A percentile compares a stretch with the other conserved stretches of the same genome.
These are phyloP conservation scores for Leishmania lainsoni DNA, from an alignment of 208 protist genomes.

Conservation along the genomic window DNA sequence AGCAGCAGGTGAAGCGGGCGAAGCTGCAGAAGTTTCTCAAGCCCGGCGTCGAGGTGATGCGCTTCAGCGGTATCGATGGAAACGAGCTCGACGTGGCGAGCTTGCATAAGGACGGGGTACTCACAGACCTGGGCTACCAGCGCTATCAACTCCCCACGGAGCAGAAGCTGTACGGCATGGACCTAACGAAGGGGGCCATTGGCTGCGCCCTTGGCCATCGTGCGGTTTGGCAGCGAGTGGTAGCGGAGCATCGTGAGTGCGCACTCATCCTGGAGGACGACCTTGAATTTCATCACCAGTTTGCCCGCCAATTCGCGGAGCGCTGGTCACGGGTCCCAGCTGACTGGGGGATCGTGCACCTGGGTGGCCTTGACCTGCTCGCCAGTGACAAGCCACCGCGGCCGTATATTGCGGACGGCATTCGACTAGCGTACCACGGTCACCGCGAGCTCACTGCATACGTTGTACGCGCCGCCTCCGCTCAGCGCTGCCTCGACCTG, in stretches of 20 bases:
- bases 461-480: constrained; percentile 70
- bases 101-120: constrained; percentile 45
- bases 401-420: constrained; percentile 79
- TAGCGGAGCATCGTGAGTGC: constrained; percentile 31
- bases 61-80: constrained; percentile 82
- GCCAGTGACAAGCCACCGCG: constrained; percentile 76
- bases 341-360: constrained; percentile 90
- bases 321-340: constrained; percentile 69
- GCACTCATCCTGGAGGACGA: constrained; percentile 91
- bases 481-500: constrained; percentile 78
- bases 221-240: constrained; percentile 77
- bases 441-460: constrained; percentile 92
- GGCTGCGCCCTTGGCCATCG: constrained; percentile 88
- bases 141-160: constrained; percentile 73
- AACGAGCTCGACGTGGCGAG: constrained; percentile 51
- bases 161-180: constrained; percentile 92
- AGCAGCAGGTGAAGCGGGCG: constrained; percentile 61
- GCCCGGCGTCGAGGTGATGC: constrained; percentile 48
- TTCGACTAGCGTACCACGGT: constrained; percentile 82
- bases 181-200: constrained; percentile 87
- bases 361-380: constrained; percentile 89
- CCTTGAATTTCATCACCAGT: constrained; percentile 84
- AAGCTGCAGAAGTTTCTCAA: constrained; percentile 59
- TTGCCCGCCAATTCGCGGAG: constrained; percentile 52
- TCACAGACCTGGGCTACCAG: constrained; percentile 76